Evolutionary conservation across 2,329 filamentous ascomycete genomes (phyloP), one percentile per base, ranked within the genome.

Genomic region (Emergomyces pasteurianus): DNA sequence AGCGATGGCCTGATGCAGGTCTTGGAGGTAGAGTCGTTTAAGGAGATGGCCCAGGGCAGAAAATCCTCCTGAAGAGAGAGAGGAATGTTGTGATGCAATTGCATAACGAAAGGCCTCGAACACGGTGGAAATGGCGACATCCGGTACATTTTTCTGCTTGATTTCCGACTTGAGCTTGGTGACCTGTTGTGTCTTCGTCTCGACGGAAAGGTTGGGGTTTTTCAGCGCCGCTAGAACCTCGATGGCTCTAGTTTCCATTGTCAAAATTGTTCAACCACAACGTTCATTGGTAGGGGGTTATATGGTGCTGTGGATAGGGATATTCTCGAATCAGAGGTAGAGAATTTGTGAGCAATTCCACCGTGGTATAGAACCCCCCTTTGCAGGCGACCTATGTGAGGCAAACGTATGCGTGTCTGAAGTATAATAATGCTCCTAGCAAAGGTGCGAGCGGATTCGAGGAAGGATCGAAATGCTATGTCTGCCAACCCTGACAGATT

Each of bases 71-170:
- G 89, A 88, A 65, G 88, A 85, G 63, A 96, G 85, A 40, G 84
- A 83, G 50, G 86, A 86, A 69, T 95, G 88, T 68, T 89, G 86
- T 49, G 89, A 89, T 59, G 81, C 78, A 66, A 92, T 87, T 63
- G 90, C 88, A 59, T 85, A 77, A 64, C 87, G 87, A 69, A 95
- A 80, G 65, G 87, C 89, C 63, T 96, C 90, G 75, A 96, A 95
- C 65, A 96, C 84, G 61, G 84, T 80, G 31, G 84, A 76, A 67
- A 95, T 83, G 68, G 82, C 82, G 47, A 67, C 65, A 40, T 95
- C 90, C 63, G 90, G 90, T 53, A 96, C 89, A 77, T 91, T 91
- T 72, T 89, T 87, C 74, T 95, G 91, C 75, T 96, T 96, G 80
- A 96, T 96, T 72, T 86, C 84, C 50, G 89, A 91, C 76, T 96